phyloP scores from a whole-genome alignment of 441 rosid genomes.

The Populus hybrid region DNA sequence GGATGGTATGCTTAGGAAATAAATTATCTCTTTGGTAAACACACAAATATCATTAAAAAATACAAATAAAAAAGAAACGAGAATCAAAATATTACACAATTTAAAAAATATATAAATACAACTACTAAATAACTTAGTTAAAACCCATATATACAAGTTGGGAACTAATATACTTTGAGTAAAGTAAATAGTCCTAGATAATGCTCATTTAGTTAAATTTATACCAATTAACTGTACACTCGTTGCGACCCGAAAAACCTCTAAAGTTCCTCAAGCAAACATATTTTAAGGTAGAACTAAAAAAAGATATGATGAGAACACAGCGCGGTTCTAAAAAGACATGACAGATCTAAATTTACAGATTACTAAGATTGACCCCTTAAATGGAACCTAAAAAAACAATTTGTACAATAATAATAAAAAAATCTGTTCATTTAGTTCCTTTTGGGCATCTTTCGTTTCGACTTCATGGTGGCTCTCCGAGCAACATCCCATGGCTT shows the following conservation, averaged over 20 bases:
- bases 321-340: background rate
- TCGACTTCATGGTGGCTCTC: conserved; percentile 78
- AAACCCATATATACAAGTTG: background rate
- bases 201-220: background rate
- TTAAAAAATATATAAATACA: too few species aligned
- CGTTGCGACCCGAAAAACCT: background rate
- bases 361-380: conserved; percentile 14
- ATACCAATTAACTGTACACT: conserved; percentile 28
- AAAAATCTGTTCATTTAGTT: conserved; percentile 24
- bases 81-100: too few species aligned
- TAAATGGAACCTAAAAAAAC: conserved; percentile 5
- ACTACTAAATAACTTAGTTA: background rate
- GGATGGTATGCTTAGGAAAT: too few species aligned
- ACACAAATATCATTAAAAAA: too few species aligned
- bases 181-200: background rate
- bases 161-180: background rate
- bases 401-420: conserved; percentile 22
- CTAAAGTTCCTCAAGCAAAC: background rate
- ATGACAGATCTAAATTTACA: conserved; percentile 32
- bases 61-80: background rate
- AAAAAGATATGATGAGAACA: background rate
- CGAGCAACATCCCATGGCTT: conserved; percentile 98
- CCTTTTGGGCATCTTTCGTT: conserved; percentile 43
- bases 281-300: background rate
- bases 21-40: too few species aligned